A percentile compares a stretch with the other conserved stretches of the same genome.
These are phyloP conservation scores for Calophaca sinica DNA, from an alignment of 306 rosid genomes.

Conservation along the genomic window DNA sequence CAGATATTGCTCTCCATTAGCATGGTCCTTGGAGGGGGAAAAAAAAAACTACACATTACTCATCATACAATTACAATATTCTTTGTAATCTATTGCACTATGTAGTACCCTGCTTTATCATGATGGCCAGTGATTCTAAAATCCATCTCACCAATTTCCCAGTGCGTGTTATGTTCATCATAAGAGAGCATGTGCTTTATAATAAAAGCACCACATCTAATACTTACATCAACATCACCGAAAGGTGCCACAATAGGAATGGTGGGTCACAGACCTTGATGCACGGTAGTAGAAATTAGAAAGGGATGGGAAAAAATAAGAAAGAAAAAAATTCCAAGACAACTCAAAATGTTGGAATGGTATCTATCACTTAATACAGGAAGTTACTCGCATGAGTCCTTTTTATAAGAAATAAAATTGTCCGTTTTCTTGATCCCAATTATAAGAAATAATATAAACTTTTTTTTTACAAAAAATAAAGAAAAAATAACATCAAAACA, in stretches of 20 bases:
- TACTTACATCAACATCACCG: constrained; percentile 67
- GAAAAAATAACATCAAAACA: no score
- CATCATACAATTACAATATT: constrained; percentile 34
- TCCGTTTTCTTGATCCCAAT: no score
- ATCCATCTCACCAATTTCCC: constrained; percentile 52
- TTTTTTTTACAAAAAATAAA: no score
- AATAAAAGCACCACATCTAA: constrained; percentile 44
- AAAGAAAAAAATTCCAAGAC: not conserved
- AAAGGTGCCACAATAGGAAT: constrained; percentile 53
- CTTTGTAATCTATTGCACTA: constrained; percentile 42
- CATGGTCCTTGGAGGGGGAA: constrained; percentile 2
- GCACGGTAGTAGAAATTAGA: constrained; percentile 17
- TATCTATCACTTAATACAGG: not conserved
- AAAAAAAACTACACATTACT: constrained; percentile 5
- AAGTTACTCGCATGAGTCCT: no score
- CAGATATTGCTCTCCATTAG: constrained; percentile 27
- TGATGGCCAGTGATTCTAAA: constrained; percentile 59
- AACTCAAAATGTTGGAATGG: not conserved
- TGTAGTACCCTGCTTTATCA: constrained; percentile 46
- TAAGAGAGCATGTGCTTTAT: constrained; percentile 61
- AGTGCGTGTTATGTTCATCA: constrained; percentile 69
- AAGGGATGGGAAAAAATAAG: constrained; percentile 3
- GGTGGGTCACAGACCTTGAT: constrained; percentile 51
- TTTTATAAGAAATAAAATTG: no score
- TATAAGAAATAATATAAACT: no score